Evolutionary conservation across 768 basidiomycete genomes (phyloP), one percentile per base, ranked within the genome.

Genomic region (Daedaleopsis nitida): DNA sequence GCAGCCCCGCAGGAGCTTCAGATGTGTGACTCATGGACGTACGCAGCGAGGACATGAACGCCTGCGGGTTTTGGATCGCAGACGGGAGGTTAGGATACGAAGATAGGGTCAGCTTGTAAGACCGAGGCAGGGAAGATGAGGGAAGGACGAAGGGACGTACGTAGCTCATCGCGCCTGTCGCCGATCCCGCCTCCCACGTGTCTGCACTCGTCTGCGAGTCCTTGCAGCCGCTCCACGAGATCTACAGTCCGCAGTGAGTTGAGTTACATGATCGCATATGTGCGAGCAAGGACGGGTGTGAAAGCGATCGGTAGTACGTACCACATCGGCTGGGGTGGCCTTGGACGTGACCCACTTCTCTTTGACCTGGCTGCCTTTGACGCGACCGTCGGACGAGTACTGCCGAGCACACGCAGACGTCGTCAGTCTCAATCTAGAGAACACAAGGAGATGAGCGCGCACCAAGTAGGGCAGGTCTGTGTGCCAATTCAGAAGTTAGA

Each of bases 131-230:
- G 34, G 37, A 1, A 5, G 43, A 27, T 11, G 42, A 53, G 0
- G 35, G 52, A 11, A 32, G 48, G 10, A 24, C 16, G 38, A 17
- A 17, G n/a, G 17, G 9, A 80, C 85, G 34, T 67, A 90, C 89
- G 70, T 79, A 86, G 73, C 86, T 90, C 91, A 92, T 92, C 8
- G 91, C 91, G 50, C 91, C 91, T 6, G 86, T 87, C 9, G 84
- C 88, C 34, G 80, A 73, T 4, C 88, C 89, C 12, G 80, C 77
- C 69, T 91, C 87, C 44, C 78, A 75, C 4, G 89, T 83, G 68
- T 92, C 91, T 17, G 90, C 90, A 66, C 89, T 91, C n/a, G 89
- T 92, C 71, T 92, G 89, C 16, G 84, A 80, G 70, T 92, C 91
- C 64, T 88, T 89, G 72, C 90, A 91, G 27, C 89, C 91, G 69